Percentiles rank a stretch among this genome's conserved stretches.
phyloP scores from a whole-genome alignment of 2,329 filamentous ascomycete genomes.

The Epicoccum nigrum region DNA sequence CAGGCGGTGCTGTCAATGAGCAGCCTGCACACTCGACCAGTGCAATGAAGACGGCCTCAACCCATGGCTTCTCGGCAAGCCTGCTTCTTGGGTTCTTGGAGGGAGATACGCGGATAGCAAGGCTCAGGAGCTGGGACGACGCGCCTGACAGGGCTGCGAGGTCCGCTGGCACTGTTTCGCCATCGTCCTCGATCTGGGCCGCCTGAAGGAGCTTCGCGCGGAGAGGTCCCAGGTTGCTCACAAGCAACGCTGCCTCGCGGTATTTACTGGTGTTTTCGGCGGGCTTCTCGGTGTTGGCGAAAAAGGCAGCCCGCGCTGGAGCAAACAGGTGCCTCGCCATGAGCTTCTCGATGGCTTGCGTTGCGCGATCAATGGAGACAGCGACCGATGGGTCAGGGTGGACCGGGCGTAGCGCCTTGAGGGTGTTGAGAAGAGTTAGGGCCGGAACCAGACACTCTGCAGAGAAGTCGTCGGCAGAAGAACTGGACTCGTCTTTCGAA shows the following conservation, averaged over 20 bases:
- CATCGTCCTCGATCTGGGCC: conserved; percentile 38
- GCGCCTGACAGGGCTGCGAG: conserved; percentile 33
- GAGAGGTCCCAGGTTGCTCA: conserved; percentile 32
- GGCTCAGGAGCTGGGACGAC: conserved; percentile 47
- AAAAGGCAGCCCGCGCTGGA: conserved; percentile 49
- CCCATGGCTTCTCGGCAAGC: conserved; percentile 52
- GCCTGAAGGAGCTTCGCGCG: conserved; percentile 40
- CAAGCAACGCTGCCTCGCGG: conserved; percentile 24
- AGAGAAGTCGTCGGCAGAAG: conserved; percentile 46
- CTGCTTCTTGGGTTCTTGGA: conserved; percentile 50
- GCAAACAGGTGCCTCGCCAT: conserved; percentile 52
- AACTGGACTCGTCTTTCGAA: conserved; percentile 31
- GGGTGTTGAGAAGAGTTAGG: conserved; percentile 32
- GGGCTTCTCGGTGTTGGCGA: conserved; percentile 23
- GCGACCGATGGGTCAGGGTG: neutral
- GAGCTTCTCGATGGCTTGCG: conserved; percentile 41
- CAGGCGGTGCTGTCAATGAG: conserved; percentile 31
- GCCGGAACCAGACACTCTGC: conserved; percentile 46
- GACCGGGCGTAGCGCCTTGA: conserved; percentile 16
- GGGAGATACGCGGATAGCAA: conserved; percentile 50
- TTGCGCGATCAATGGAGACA: conserved; percentile 15
- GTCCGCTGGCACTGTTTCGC: conserved; percentile 28
- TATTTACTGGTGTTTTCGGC: conserved; percentile 1
- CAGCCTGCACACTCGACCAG: conserved; percentile 46
- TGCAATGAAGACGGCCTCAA: conserved; percentile 49